Percentiles rank a stretch among this genome's conserved stretches.
Evolutionary conservation across 331 rosid genomes (phyloP).

Genomic region (Malus hybrid): DNA sequence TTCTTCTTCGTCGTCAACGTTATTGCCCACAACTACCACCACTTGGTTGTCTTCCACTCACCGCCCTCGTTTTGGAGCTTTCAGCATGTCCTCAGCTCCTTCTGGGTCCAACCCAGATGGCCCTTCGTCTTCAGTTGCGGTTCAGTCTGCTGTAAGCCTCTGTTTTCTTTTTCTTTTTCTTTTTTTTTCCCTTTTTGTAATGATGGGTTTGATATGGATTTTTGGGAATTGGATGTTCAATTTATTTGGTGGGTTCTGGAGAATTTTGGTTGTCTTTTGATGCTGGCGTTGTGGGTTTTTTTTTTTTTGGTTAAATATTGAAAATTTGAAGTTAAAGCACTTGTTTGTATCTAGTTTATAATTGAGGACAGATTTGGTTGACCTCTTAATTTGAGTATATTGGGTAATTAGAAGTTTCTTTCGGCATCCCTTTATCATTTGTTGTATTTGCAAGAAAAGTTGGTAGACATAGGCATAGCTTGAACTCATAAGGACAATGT

Average conservation of each 20-base stretch:
- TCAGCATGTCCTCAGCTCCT: not conserved
- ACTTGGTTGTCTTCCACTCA: not conserved
- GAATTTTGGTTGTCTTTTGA: not conserved
- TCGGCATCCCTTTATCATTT: not conserved
- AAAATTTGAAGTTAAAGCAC: not conserved
- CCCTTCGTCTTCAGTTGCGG: conserved; percentile 21
- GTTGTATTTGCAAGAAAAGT: not conserved
- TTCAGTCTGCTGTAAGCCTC: conserved; percentile 47
- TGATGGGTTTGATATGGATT: not conserved
- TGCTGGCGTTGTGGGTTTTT: not conserved
- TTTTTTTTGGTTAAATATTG: not conserved
- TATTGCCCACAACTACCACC: not conserved
- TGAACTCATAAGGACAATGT: not conserved
- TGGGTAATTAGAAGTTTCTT: not conserved
- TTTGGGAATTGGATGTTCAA: not conserved
- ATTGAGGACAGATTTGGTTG: not conserved
- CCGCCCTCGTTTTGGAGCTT: not conserved
- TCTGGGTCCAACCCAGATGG: not conserved
- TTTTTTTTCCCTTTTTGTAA: not conserved
- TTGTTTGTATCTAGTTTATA: not conserved
- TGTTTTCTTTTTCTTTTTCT: not conserved
- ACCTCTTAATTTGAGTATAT: not conserved
- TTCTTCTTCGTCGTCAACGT: not conserved
- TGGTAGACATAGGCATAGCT: not conserved
- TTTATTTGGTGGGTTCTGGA: not conserved